Percentiles rank a stretch among this genome's conserved stretches.
Evolutionary conservation across 164 flowering plant species (phyloP).

Genomic region (Echeveria elegans): DNA sequence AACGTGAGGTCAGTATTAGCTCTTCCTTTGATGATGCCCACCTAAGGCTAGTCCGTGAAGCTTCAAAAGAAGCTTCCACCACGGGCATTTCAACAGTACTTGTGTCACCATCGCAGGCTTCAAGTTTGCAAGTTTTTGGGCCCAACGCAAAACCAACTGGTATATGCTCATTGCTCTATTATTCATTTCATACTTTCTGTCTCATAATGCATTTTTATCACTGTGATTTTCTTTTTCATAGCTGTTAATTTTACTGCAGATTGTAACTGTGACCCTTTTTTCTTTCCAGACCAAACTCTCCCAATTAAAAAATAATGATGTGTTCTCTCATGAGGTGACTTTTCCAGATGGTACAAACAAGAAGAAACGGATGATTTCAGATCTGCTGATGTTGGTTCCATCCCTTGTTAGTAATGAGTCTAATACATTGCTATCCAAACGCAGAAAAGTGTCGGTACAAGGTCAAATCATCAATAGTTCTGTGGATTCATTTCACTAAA

Average conservation of each 20-base stretch:
- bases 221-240: not conserved
- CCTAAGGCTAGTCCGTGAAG: conserved; percentile 32
- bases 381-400: conserved; percentile 59
- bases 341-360: conserved; percentile 14
- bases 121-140: conserved; percentile 28
- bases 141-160: conserved; percentile 17
- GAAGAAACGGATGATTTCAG: conserved; percentile 63
- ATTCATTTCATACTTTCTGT: not conserved
- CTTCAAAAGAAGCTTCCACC: conserved; percentile 37
- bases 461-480: conserved; percentile 15
- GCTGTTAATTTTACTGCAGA: not conserved
- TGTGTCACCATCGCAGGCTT: conserved; percentile 41
- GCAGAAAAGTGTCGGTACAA: conserved; percentile 42
- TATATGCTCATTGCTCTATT: not conserved
- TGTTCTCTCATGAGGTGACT: not conserved
- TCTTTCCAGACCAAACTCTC: conserved; percentile 6
- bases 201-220: not conserved
- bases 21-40: conserved; percentile 57
- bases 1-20: conserved; percentile 37
- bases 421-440: conserved; percentile 29
- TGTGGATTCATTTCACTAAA: conserved; percentile 22
- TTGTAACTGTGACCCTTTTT: not conserved
- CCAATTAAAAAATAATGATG: not conserved
- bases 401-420: conserved; percentile 44
- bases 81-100: conserved; percentile 37